Evolutionary conservation across 805 yeast genomes (phyloP).

Genomic region (Kurtzmaniella cleridarum): DNA sequence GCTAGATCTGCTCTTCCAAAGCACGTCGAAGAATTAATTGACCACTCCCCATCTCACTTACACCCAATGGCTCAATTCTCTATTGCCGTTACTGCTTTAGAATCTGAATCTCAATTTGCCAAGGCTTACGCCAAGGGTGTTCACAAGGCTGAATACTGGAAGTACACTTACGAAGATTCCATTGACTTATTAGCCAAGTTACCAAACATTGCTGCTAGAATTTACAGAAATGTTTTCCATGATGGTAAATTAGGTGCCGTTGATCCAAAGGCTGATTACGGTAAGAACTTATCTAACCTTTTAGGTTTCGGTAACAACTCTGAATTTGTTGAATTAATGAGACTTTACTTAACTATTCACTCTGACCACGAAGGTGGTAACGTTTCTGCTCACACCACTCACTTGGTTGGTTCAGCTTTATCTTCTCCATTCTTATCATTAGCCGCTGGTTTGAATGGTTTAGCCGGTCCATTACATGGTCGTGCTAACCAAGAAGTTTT

Average conservation of each 20-base stretch:
- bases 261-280: slow-evolving; percentile 58
- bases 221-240: slow-evolving; percentile 58
- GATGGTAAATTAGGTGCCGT: slow-evolving; percentile 55
- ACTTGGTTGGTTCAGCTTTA: slow-evolving; percentile 76
- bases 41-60: slow-evolving; percentile 58
- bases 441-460: slow-evolving; percentile 75
- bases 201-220: slow-evolving; percentile 70
- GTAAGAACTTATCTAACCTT: slow-evolving; percentile 61
- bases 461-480: slow-evolving; percentile 85
- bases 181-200: slow-evolving; percentile 65
- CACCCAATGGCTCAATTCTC: slow-evolving; percentile 86
- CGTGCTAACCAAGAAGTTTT: slow-evolving; percentile 83
- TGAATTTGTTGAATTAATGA: slow-evolving; percentile 65
- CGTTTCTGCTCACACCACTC: slow-evolving; percentile 78
- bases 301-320: slow-evolving; percentile 54
- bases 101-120: slow-evolving; percentile 67
- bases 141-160: slow-evolving; percentile 69
- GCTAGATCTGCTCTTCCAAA: slow-evolving; percentile 61
- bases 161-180: slow-evolving; percentile 66
- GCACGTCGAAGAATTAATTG: slow-evolving; percentile 55
- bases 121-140: slow-evolving; percentile 67
- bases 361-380: slow-evolving; percentile 84
- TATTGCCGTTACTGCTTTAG: slow-evolving; percentile 69
- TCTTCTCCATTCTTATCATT: slow-evolving; percentile 72
- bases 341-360: slow-evolving; percentile 70